Base-by-base conservation (phyloP, 257 asterid species). In the Ophiorrhiza pumila region DNA sequence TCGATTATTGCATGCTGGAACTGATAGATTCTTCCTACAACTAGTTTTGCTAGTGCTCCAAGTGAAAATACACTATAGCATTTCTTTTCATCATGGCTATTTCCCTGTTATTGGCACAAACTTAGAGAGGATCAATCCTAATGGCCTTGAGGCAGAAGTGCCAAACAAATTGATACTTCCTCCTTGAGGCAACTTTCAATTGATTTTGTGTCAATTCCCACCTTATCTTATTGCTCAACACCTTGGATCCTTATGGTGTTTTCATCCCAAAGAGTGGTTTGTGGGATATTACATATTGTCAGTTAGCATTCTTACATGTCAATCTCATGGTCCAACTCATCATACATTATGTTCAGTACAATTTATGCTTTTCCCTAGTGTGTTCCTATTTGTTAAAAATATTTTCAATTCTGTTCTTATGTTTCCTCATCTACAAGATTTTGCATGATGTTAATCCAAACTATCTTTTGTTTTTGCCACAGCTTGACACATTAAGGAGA, bases 401-500 rank as follows among this genome's bases (percentile, higher is more conserved):
- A 29, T 10, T 57, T 57, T 25, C 3, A 20, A 11, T 57, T 17
- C 7, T 67, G 22, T 67, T 56, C 2, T 0, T 25, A 1, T 25
- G 50, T 5, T n/a, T 2, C 14, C 2, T 32, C 15, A 1, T 1
- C 23, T n/a, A 55, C 17, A 7, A 23, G 25, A 23, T 55, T 23
- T 23, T 39, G 47, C 0, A 3, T 35, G 6, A 42, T 46, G n/a
- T 64, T 20, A 1, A 47, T 17, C n/a, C n/a, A n/a, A n/a, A n/a
- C 10, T 32, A 14, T 74, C 46, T 55, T 9, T 41, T 7, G 46
- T 43, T 31, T 29, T 39, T 15, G 49, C 74, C 15, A 58, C 71
- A 75, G 37, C 27, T 41, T 20, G 67, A 47, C n/a, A 55, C 64
- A 34, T 68, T 62, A 47, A 27, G 35, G 47, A 49, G 49, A 12